Percentiles rank a stretch among this genome's conserved stretches.
Evolutionary conservation across 306 rosid genomes (phyloP).

Genomic region (Trichosanthes cucumerina): DNA sequence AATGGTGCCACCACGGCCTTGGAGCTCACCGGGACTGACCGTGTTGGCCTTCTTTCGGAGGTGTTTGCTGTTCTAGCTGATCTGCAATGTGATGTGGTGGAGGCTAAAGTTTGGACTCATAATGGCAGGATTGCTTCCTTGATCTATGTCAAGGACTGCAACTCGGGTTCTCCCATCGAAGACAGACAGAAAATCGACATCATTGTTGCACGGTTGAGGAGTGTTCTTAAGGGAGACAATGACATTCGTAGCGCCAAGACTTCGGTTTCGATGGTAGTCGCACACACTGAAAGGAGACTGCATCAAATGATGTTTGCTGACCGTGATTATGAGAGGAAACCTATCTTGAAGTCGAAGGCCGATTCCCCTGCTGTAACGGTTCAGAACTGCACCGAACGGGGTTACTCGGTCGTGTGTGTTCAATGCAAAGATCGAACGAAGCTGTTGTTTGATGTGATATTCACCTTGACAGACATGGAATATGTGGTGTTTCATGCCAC

Average conservation of each 20-base stretch:
- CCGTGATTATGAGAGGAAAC: constrained; percentile 73
- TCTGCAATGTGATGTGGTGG: constrained; percentile 85
- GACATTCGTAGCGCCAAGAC: constrained; percentile 79
- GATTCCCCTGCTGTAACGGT: constrained; percentile 45
- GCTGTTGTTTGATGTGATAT: constrained; percentile 73
- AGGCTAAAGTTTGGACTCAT: constrained; percentile 92
- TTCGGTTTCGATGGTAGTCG: constrained; percentile 50
- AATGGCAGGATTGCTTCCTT: constrained; percentile 85
- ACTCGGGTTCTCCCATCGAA: constrained; percentile 61
- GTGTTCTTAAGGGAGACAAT: constrained; percentile 74
- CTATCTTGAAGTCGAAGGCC: constrained; percentile 34
- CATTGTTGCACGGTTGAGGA: constrained; percentile 67
- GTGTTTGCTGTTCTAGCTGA: constrained; percentile 85
- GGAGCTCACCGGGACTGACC: constrained; percentile 82
- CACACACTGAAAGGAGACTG: constrained; percentile 75
- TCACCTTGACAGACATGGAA: constrained; percentile 89
- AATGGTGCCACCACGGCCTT: constrained; percentile 53
- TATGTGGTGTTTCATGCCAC: constrained; percentile 91
- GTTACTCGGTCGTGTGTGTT: constrained; percentile 74
- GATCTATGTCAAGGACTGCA: constrained; percentile 50
- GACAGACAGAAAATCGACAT: constrained; percentile 53
- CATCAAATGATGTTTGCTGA: constrained; percentile 95
- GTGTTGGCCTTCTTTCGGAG: constrained; percentile 87
- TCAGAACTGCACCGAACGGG: constrained; percentile 78
- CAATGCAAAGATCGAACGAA: constrained; percentile 79